Evolutionary conservation across 345 rosid genomes (phyloP).

Genomic region (Sonneratia alba): DNA sequence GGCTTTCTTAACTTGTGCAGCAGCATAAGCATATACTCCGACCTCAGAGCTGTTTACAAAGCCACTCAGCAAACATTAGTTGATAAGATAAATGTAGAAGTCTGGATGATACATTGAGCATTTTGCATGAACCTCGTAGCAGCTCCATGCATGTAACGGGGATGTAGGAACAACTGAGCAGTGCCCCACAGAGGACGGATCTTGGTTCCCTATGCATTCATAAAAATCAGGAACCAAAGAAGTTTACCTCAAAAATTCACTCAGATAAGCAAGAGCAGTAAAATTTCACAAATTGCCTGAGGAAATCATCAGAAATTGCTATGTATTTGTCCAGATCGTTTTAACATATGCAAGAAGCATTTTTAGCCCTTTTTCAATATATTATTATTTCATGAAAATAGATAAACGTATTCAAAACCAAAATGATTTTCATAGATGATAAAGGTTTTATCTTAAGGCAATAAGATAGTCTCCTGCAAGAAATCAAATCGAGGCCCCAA

Average conservation of each 20-base stretch:
- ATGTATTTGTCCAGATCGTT: neutral
- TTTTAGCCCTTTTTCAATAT: neutral
- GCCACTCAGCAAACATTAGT: neutral
- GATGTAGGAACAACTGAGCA: constrained; percentile 90
- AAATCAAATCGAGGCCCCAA: neutral
- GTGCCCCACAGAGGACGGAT: constrained; percentile 89
- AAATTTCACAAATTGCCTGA: neutral
- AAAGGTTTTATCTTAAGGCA: neutral
- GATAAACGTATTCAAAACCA: neutral
- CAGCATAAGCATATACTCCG: constrained; percentile 85
- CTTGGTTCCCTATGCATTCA: constrained; percentile 46
- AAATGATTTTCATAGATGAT: neutral
- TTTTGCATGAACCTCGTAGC: constrained; percentile 60
- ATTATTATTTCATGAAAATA: neutral
- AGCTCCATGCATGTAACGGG: constrained; percentile 96
- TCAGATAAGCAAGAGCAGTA: neutral
- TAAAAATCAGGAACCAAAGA: neutral
- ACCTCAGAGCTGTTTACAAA: constrained; percentile 54
- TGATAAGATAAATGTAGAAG: neutral
- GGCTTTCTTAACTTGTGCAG: constrained; percentile 97
- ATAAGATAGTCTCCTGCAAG: neutral
- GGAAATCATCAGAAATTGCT: neutral
- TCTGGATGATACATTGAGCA: neutral
- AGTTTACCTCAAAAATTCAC: neutral
- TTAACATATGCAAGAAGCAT: neutral